Conservation (phyloP, 352 stramenopile species). For the Albugo candida region DNA sequence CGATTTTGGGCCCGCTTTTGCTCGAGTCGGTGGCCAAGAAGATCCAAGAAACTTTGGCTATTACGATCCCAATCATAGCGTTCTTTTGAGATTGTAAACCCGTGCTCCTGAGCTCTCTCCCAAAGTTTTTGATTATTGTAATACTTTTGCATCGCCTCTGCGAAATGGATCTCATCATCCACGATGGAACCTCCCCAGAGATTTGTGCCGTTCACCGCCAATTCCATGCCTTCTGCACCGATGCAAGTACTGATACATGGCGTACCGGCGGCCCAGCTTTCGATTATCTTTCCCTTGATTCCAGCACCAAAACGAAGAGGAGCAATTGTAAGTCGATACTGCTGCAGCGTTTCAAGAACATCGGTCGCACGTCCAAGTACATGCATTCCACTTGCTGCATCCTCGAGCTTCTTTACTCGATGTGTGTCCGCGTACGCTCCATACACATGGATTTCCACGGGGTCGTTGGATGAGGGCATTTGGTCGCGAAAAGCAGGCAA, state of each 20-base stretch:
- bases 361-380: constrained; percentile 70
- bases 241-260: constrained; percentile 81
- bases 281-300: constrained; percentile 90
- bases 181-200: constrained; percentile 36
- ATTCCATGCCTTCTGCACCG: constrained; percentile 72
- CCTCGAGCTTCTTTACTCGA: constrained; percentile 27
- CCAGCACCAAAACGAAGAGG: constrained; percentile 85
- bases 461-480: constrained; percentile 1
- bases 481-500: constrained; percentile 43
- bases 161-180: constrained; percentile 23
- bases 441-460: constrained; percentile 69
- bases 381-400: constrained; percentile 23
- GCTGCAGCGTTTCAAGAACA: constrained; percentile 42
- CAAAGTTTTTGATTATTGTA: constrained; percentile 25
- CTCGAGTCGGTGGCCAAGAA: constrained; percentile 20
- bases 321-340: constrained; percentile 65
- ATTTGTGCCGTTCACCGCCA: background rate
- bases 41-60: constrained; percentile 22
- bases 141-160: constrained; percentile 17
- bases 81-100: constrained; percentile 12
- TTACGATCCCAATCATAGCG: constrained; percentile 34
- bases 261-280: constrained; percentile 81
- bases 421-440: constrained; percentile 43
- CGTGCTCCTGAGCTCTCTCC: constrained; percentile 14
- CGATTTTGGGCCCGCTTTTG: constrained; percentile 11